Evolutionary conservation across 1,139 yeast species (phyloP).

Genomic region (Kurtzmaniella quercitrusa): DNA sequence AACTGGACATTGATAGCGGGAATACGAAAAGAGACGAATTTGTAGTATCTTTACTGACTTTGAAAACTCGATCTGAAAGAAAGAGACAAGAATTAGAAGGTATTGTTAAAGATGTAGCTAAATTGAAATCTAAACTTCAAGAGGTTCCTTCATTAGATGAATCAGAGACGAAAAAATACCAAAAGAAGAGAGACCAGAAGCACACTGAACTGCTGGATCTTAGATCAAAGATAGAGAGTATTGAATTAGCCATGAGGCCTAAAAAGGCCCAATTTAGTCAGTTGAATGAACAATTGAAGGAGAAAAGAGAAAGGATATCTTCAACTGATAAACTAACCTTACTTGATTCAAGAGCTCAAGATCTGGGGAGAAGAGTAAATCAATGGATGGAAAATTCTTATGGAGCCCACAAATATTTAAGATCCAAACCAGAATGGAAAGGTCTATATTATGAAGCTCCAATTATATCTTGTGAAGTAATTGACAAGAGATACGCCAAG

Average conservation of each 20-base stretch:
- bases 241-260: slow-evolving; percentile 4
- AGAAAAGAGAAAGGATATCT: slow-evolving; percentile 26
- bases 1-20: neutral
- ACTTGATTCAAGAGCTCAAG: slow-evolving; percentile 22
- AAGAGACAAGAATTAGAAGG: slow-evolving; percentile 19
- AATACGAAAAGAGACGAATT: slow-evolving; percentile 10
- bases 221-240: slow-evolving; percentile 4
- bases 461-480: slow-evolving; percentile 57
- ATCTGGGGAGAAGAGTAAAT: slow-evolving; percentile 15
- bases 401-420: slow-evolving; percentile 26
- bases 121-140: slow-evolving; percentile 12
- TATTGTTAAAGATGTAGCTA: slow-evolving; percentile 13
- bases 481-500: slow-evolving; percentile 45
- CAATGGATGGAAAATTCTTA: slow-evolving; percentile 27
- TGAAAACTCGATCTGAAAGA: slow-evolving; percentile 18
- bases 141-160: slow-evolving; percentile 16
- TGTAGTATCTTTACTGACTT: slow-evolving; percentile 14
- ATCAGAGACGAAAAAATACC: slow-evolving; percentile 13
- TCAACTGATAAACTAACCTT: slow-evolving; percentile 51
- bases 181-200: slow-evolving; percentile 11
- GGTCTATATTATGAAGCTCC: slow-evolving; percentile 69
- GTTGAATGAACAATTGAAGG: slow-evolving; percentile 12
- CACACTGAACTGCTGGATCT: slow-evolving; percentile 13
- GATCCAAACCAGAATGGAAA: slow-evolving; percentile 27
- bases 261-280: slow-evolving; percentile 6